phyloP scores from a whole-genome alignment of 2,329 filamentous ascomycete species.

The Teratosphaeriaceae sp. region DNA sequence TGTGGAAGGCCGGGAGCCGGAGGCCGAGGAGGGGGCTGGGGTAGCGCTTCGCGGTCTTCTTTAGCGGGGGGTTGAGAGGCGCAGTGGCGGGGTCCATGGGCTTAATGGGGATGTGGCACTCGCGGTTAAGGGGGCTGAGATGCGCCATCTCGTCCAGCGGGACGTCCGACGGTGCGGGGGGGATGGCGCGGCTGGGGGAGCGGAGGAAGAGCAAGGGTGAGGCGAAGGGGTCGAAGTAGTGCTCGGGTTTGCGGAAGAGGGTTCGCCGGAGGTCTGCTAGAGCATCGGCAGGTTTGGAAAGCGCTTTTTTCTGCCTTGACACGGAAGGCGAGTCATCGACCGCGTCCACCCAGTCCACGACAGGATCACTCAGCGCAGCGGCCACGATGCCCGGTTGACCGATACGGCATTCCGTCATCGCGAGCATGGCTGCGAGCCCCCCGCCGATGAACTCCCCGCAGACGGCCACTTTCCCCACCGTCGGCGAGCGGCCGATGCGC shows the following conservation, averaged over 20 bases:
- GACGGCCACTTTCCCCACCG: constrained; percentile 34
- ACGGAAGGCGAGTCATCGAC: constrained; percentile 10
- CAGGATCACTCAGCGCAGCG: constrained; percentile 41
- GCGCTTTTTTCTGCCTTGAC: too few species aligned
- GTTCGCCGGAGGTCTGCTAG: constrained; percentile 29
- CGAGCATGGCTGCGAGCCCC: constrained; percentile 42
- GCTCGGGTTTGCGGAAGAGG: constrained; percentile 36
- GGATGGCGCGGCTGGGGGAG: constrained; percentile 30
- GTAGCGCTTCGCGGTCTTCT: constrained; percentile 32
- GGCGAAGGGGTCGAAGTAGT: constrained; percentile 45
- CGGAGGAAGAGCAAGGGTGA: constrained; percentile 47
- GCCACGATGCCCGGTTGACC: constrained; percentile 37
- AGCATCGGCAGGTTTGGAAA: too few species aligned
- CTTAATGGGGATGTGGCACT: neutral
- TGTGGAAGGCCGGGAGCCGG: constrained; percentile 34
- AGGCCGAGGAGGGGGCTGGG: constrained; percentile 36
- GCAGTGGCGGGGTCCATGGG: neutral
- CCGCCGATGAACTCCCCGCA: constrained; percentile 44
- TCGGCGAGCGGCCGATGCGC: constrained; percentile 20
- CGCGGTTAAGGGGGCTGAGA: constrained; percentile 12
- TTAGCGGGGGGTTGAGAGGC: constrained; percentile 6
- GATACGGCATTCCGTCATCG: constrained; percentile 42
- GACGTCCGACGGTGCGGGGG: constrained; percentile 10
- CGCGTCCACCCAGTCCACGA: constrained; percentile 41
- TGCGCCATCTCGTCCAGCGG: constrained; percentile 28